A percentile compares a stretch with the other conserved stretches of the same genome.
phyloP scores from a whole-genome alignment of 192 early-diverging fungal species.

The Spinellus fusiger region DNA sequence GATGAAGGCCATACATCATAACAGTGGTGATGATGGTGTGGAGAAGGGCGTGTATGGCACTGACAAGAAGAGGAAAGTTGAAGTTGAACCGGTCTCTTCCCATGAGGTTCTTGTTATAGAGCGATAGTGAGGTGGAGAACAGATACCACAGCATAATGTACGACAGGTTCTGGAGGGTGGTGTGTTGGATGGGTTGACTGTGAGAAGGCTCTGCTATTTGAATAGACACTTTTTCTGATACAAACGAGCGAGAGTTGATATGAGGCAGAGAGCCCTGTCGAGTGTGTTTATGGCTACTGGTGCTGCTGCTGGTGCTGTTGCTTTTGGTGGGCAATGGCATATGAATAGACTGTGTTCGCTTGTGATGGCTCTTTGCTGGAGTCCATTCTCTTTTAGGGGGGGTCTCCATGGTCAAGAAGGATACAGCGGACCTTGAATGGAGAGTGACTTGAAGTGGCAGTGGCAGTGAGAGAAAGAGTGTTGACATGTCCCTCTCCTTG shows the following conservation, averaged over 20 bases:
- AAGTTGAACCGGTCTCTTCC: conserved; percentile 65
- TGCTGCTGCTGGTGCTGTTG: too few relatives aligned
- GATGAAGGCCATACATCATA: conserved; percentile 38
- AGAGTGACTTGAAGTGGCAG: neutral
- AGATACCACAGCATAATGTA: conserved; percentile 66
- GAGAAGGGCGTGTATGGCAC: conserved; percentile 63
- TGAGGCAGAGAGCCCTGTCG: neutral
- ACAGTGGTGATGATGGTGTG: conserved; percentile 59
- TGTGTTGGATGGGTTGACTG: neutral
- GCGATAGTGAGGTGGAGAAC: conserved; percentile 62
- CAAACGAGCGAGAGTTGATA: neutral
- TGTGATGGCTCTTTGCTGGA: neutral
- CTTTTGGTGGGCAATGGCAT: neutral
- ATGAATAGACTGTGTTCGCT: neutral
- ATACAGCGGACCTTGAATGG: too few relatives aligned
- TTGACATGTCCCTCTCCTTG: conserved; percentile 1
- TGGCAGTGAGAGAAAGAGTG: neutral
- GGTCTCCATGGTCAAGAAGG: neutral
- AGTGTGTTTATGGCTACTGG: too few relatives aligned
- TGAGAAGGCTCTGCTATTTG: neutral
- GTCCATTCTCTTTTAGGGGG: neutral
- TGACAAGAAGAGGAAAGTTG: conserved; percentile 69
- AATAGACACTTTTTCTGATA: neutral
- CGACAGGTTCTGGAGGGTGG: conserved; percentile 20
- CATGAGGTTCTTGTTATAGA: conserved; percentile 88